Evolutionary conservation across 345 rosid genomes (phyloP).

Genomic region (Arabidopsis suecica): DNA sequence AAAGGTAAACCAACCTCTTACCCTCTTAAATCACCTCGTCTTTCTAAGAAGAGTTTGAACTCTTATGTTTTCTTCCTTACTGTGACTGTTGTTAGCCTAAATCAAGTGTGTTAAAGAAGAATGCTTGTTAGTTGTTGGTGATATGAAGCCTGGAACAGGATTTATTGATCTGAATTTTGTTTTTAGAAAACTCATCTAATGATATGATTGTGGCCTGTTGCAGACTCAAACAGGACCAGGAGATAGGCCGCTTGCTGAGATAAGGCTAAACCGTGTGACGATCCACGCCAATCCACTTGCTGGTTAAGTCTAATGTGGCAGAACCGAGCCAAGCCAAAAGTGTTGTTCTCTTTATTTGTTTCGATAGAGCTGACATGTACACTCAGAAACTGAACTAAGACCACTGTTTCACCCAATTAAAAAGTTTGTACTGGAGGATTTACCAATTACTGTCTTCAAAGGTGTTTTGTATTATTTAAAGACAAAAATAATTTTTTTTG

Average conservation of each 20-base stretch:
- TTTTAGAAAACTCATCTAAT: neutral
- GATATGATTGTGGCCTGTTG: constrained; percentile 34
- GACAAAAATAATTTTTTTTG: too few relatives aligned
- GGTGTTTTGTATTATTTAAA: neutral
- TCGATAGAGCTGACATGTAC: constrained; percentile 13
- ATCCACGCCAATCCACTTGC: constrained; percentile 98
- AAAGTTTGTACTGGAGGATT: constrained; percentile 17
- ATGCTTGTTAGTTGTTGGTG: neutral
- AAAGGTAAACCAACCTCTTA: constrained; percentile 57
- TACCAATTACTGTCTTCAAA: constrained; percentile 1
- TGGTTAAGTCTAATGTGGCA: constrained; percentile 50
- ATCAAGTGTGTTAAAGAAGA: neutral
- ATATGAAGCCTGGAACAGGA: neutral
- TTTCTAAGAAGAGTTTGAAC: neutral
- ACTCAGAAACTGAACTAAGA: neutral
- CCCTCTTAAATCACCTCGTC: too few relatives aligned
- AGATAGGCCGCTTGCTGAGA: constrained; percentile 96
- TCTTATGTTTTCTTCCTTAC: neutral
- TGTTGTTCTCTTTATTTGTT: neutral
- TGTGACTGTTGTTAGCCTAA: neutral
- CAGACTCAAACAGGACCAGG: constrained; percentile 93
- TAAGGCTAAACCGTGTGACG: constrained; percentile 90
- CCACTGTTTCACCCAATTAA: neutral
- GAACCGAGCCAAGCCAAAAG: neutral
- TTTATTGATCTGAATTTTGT: neutral